These are phyloP conservation scores for Sphagnum tenellum DNA, from an alignment of 225 moss, liverwort and hornwort species.

Conservation along the genomic window DNA sequence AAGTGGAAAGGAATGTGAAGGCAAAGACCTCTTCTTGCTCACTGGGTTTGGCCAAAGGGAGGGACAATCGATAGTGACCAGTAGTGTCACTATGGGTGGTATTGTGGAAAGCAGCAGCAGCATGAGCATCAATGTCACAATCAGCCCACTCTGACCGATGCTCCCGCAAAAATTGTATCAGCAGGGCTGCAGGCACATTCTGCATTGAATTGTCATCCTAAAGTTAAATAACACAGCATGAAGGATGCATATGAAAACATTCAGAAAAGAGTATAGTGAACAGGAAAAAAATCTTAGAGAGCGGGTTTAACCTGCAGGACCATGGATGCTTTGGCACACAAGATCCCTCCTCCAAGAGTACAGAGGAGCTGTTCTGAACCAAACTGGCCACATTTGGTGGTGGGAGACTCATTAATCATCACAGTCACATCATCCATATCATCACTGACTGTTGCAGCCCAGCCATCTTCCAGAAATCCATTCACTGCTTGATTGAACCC, in stretches of 20 bases:
- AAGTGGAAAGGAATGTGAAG: too few relatives aligned
- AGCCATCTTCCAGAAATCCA: conserved; percentile 68
- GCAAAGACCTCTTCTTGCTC: conserved; percentile 91
- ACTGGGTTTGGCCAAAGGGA: conserved; percentile 66
- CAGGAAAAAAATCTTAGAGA: too few relatives aligned
- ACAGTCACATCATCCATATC: conserved; percentile 67
- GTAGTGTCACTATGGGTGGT: conserved; percentile 38
- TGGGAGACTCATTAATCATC: conserved; percentile 40
- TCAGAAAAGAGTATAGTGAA: too few relatives aligned
- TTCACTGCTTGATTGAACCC: conserved; percentile 75
- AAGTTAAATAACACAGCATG: too few relatives aligned
- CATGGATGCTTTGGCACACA: conserved; percentile 74
- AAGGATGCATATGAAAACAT: too few relatives aligned
- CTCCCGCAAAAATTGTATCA: conserved; percentile 61
- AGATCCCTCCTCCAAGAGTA: conserved; percentile 50
- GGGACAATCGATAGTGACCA: conserved; percentile 54
- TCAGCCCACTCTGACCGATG: conserved; percentile 79
- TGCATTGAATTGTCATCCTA: too few relatives aligned
- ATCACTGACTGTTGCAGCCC: conserved; percentile 46
- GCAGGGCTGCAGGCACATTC: conserved; percentile 73
- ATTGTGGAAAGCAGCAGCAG: conserved; percentile 52
- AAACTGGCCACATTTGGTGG: conserved; percentile 40
- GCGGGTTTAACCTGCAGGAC: conserved; percentile 74
- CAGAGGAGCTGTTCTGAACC: conserved; percentile 31
- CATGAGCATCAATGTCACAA: conserved; percentile 63